phyloP scores from a whole-genome alignment of 768 basidiomycete genomes.

The Calvatia gigantea region DNA sequence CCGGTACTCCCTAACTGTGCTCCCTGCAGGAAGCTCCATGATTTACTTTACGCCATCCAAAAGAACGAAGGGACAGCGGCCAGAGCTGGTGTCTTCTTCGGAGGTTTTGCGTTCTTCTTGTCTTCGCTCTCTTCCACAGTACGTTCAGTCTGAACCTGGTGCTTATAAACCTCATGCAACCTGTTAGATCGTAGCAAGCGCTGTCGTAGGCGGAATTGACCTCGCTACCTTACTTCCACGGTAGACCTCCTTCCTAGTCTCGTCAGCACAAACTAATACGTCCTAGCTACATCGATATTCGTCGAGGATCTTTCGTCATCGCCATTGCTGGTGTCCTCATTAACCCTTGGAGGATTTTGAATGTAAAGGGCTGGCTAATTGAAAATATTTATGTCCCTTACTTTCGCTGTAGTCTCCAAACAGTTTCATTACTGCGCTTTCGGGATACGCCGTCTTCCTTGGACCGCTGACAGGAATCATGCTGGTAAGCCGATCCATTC shows the following conservation, averaged over 20 bases:
- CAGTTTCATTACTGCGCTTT: conserved; percentile 28
- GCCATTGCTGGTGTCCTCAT: conserved; percentile 25
- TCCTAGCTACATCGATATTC: conserved; percentile 23
- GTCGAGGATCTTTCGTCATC: conserved; percentile 28
- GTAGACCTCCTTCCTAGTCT: too few species aligned
- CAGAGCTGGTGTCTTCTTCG: conserved; percentile 29
- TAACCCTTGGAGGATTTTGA: conserved; percentile 29
- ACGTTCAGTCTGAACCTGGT: background rate
- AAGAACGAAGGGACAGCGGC: conserved; percentile 23
- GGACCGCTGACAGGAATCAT: conserved; percentile 30
- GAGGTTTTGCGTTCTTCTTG: conserved; percentile 26
- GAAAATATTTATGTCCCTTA: background rate
- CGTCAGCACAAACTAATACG: background rate
- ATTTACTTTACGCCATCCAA: conserved; percentile 27
- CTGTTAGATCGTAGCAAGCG: conserved; percentile 26
- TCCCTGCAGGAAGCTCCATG: conserved; percentile 27
- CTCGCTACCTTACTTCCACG: conserved; percentile 24
- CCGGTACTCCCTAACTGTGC: background rate
- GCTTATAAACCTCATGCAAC: background rate
- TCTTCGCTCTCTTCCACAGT: conserved; percentile 28
- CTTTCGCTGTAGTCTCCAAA: conserved; percentile 14
- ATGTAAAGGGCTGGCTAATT: conserved; percentile 15
- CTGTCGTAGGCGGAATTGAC: conserved; percentile 32
- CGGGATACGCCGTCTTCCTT: conserved; percentile 28
- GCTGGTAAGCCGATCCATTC: conserved; percentile 18